A percentile compares a stretch with the other conserved stretches of the same genome.
These are phyloP conservation scores for Anaeromyces robustus DNA, from an alignment of 192 early-diverging fungal genomes.

Conservation along the genomic window DNA sequence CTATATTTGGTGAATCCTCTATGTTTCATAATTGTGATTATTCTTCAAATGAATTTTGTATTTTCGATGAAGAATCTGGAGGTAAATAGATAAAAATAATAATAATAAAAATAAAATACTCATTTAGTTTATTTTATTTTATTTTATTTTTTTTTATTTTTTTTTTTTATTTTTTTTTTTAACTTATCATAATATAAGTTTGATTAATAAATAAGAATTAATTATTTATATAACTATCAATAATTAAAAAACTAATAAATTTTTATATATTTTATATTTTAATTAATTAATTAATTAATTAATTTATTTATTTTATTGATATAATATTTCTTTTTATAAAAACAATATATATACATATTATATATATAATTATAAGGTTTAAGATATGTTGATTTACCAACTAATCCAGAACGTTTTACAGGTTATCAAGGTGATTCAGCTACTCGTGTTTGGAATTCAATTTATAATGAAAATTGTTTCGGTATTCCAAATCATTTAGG, in stretches of 20 bases:
- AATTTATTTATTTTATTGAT: too few relatives aligned
- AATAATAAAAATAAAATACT: slow-evolving; percentile 2
- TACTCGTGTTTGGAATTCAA: slow-evolving; percentile 81
- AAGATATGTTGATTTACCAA: slow-evolving; percentile 66
- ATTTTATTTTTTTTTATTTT: too few relatives aligned
- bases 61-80: slow-evolving; percentile 6
- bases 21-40: neutral
- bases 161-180: too few relatives aligned
- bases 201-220: too few relatives aligned
- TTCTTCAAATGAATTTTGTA: neutral
- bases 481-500: slow-evolving; percentile 24
- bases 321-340: too few relatives aligned
- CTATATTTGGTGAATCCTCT: slow-evolving; percentile 9
- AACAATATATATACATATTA: neutral
- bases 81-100: slow-evolving; percentile 20
- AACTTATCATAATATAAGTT: too few relatives aligned
- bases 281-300: too few relatives aligned
- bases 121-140: too few relatives aligned
- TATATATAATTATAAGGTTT: slow-evolving; percentile 34
- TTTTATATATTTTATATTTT: too few relatives aligned
- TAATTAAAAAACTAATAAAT: too few relatives aligned
- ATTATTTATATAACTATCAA: too few relatives aligned
- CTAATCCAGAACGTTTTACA: slow-evolving; percentile 94
- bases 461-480: slow-evolving; percentile 97
- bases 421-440: slow-evolving; percentile 85